phyloP scores from a whole-genome alignment of 1,139 yeast genomes.

The Groenewaldozyma sp. region DNA sequence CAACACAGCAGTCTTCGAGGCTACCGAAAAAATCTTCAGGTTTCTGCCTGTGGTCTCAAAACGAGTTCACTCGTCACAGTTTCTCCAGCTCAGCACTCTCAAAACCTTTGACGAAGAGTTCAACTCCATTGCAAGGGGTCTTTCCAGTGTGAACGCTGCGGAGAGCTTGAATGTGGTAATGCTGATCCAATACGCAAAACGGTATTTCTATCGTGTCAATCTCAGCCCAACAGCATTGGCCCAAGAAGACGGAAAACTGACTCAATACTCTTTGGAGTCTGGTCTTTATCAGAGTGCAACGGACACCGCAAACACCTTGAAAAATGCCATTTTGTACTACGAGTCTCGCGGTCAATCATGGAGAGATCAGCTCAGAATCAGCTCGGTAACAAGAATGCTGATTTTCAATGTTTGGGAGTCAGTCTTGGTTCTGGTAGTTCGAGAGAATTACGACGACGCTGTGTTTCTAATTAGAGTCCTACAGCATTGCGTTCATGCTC shows the following conservation, averaged over 20 bases:
- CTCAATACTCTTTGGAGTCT: constrained; percentile 7
- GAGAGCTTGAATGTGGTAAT: not conserved
- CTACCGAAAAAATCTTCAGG: constrained; percentile 5
- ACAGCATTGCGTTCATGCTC: constrained; percentile 5
- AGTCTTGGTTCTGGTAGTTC: constrained; percentile 12
- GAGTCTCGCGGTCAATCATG: constrained; percentile 1
- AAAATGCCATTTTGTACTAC: constrained; percentile 7
- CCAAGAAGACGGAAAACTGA: not conserved
- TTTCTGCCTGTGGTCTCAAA: constrained; percentile 10
- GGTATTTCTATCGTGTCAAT: constrained; percentile 10
- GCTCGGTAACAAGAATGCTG: constrained; percentile 7
- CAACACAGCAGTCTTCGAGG: too few species aligned
- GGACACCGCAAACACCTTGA: constrained; percentile 9
- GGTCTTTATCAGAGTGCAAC: constrained; percentile 7
- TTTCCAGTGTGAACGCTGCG: not conserved
- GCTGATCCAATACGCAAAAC: constrained; percentile 2
- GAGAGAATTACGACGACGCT: constrained; percentile 12
- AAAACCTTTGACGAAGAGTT: constrained; percentile 14
- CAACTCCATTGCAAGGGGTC: constrained; percentile 1
- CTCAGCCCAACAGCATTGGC: constrained; percentile 7
- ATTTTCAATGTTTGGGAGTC: constrained; percentile 17
- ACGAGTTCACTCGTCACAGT: constrained; percentile 6
- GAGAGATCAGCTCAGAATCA: constrained; percentile 5
- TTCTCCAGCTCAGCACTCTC: constrained; percentile 8
- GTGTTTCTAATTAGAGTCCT: constrained; percentile 8